Evolutionary conservation across 345 rosid genomes (phyloP), one percentile per base, ranked within the genome.

Genomic region (Stellera chamaejasme): DNA sequence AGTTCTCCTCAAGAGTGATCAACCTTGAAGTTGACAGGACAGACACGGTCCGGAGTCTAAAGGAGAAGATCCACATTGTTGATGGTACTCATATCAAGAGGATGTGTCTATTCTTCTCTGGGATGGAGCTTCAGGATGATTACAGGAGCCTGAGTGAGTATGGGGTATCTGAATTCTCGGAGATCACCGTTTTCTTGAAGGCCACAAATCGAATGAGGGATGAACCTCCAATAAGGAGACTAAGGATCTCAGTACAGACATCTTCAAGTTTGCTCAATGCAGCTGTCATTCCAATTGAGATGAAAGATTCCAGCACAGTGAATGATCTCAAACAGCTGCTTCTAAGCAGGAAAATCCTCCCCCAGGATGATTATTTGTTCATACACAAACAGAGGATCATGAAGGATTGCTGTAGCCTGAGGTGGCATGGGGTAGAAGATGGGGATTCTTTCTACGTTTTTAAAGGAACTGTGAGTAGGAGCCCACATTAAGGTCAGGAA

Each of bases 331-430:
- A 69, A 69, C 69, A 75, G 55, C 54, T 68, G 56, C 64, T 93
- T 41, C 57, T 82, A 75, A 66, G 63, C 56, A 50, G 66, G 19
- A 74, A 79, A 58, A 74, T 71, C 45, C 71, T 89, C 47, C 96
- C 94, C 1, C 60, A 23, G 43, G 94, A 87, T 26, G 91, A 87
- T 48, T 93, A 89, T 50, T 65, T 89, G 66, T 89, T 86, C 63
- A 82, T 93, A 23, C 96, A 89, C 66, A 89, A 80, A 67, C 97
- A 84, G 63, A 60, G 95, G 75, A 81, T 88, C 51, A 88, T 89
- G 95, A 69, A 83, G 14, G 84, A 79, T 10, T 59, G 58, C 46
- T 86, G 93, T 65, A 84, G 86, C 70, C 82, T 86, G 25, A 66
- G 77, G 23, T 87, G 96, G 94, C 96, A 87, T 52, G 89, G 94